Evolutionary conservation across 1,284 basidiomycete species (phyloP).

Genomic region (Moniliella sp.): DNA sequence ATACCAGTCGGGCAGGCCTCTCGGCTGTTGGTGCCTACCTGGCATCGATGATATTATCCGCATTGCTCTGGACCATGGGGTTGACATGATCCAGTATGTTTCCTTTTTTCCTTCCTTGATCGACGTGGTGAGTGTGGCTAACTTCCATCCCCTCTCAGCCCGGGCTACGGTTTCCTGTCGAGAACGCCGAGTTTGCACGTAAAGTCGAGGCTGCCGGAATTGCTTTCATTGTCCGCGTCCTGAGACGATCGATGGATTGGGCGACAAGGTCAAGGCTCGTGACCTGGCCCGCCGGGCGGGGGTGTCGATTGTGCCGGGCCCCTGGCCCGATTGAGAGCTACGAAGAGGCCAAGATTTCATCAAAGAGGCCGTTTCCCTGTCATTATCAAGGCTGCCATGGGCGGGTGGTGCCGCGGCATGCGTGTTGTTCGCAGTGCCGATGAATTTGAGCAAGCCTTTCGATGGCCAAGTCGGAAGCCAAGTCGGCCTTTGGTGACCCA

Average conservation of each 20-base stretch:
- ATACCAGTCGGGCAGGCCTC: slow-evolving; percentile 82
- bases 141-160: no score
- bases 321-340: slow-evolving; percentile 43
- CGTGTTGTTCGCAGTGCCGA: slow-evolving; percentile 33
- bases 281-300: slow-evolving; percentile 72
- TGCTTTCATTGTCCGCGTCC: slow-evolving; percentile 33
- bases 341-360: slow-evolving; percentile 43
- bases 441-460: slow-evolving; percentile 58
- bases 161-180: slow-evolving; percentile 74
- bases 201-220: slow-evolving; percentile 11
- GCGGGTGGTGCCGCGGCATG: slow-evolving; percentile 36
- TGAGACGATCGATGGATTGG: slow-evolving; percentile 46
- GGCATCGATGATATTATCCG: slow-evolving; percentile 79
- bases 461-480: slow-evolving; percentile 53
- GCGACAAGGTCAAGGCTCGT: slow-evolving; percentile 48
- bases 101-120: no score
- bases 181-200: slow-evolving; percentile 14
- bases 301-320: slow-evolving; percentile 77
- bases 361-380: slow-evolving; percentile 35
- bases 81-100: slow-evolving; percentile 99
- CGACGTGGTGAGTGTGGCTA: no score
- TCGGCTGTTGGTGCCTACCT: slow-evolving; percentile 91
- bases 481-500: slow-evolving; percentile 40
- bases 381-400: slow-evolving; percentile 35
- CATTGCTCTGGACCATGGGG: slow-evolving; percentile 53